These are phyloP conservation scores for Euphorbia tirucalli DNA, from an alignment of 345 rosid genomes.

Conservation along the genomic window DNA sequence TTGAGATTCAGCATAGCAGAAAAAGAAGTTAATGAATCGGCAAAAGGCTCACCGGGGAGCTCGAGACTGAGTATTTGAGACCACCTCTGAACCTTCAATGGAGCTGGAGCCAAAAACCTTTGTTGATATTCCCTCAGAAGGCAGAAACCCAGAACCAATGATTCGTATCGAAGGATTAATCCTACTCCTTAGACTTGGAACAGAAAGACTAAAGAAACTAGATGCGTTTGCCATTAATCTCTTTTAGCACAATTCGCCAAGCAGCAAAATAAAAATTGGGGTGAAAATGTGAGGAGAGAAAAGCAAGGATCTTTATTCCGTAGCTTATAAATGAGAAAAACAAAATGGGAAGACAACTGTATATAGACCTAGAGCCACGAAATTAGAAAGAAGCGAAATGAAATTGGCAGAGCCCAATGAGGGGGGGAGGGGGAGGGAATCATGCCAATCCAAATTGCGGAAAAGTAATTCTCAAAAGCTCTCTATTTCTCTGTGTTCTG, in stretches of 20 bases:
- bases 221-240: conserved; percentile 94
- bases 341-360: conserved; percentile 2
- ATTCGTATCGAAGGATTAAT: conserved; percentile 43
- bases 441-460: conserved; percentile 42
- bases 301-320: conserved; percentile 22
- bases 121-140: conserved; percentile 33
- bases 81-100: conserved; percentile 46
- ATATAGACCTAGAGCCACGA: conserved; percentile 13
- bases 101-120: conserved; percentile 60
- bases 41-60: conserved; percentile 45
- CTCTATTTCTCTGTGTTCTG: no score
- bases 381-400: conserved; percentile 20
- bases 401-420: conserved; percentile 30
- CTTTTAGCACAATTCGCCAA: conserved; percentile 4
- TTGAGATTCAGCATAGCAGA: background rate
- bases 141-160: conserved; percentile 67
- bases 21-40: conserved; percentile 8
- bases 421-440: conserved; percentile 27
- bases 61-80: conserved; percentile 51
- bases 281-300: background rate
- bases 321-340: conserved; percentile 18
- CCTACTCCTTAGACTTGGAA: conserved; percentile 47
- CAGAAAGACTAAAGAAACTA: conserved; percentile 62
- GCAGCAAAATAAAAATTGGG: background rate
- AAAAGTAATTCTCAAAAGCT: conserved; percentile 33